These are phyloP conservation scores for Verruconis gallopava DNA, from an alignment of 2,329 filamentous ascomycete species.

Conservation along the genomic window DNA sequence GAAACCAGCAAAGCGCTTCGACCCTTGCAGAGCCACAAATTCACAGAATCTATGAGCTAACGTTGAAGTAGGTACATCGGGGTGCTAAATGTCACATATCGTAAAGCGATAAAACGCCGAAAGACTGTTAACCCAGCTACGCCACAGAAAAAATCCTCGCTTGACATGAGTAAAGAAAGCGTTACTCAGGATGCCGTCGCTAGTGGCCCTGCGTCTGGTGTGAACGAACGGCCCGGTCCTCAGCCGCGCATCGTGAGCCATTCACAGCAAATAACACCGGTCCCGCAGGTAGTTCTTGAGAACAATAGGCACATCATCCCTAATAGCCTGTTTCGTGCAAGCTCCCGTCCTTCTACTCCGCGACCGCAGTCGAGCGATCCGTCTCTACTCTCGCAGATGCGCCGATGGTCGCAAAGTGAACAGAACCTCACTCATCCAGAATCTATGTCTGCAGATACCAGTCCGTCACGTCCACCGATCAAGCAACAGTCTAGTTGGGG, in stretches of 20 bases:
- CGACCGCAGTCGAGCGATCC: slow-evolving; percentile 15
- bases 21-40: not conserved
- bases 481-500: slow-evolving; percentile 57
- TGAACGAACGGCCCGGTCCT: slow-evolving; percentile 14
- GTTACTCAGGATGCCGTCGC: slow-evolving; percentile 7
- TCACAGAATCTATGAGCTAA: slow-evolving; percentile 24
- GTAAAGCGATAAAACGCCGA: slow-evolving; percentile 58
- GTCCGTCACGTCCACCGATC: slow-evolving; percentile 27
- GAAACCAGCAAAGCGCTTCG: slow-evolving; percentile 26
- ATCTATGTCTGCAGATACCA: slow-evolving; percentile 13
- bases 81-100: slow-evolving; percentile 90
- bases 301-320: slow-evolving; percentile 92
- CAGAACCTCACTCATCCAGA: slow-evolving; percentile 13
- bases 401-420: slow-evolving; percentile 16
- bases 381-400: slow-evolving; percentile 20
- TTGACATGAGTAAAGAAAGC: slow-evolving; percentile 12
- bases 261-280: slow-evolving; percentile 58
- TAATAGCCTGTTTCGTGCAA: slow-evolving; percentile 61
- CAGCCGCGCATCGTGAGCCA: slow-evolving; percentile 52
- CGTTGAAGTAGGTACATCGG: slow-evolving; percentile 67
- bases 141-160: not conserved
- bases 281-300: slow-evolving; percentile 85
- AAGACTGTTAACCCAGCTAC: slow-evolving; percentile 23
- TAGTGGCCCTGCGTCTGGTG: slow-evolving; percentile 3
- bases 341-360: slow-evolving; percentile 28